Base-by-base conservation (phyloP, 2,329 filamentous ascomycete species). In the Lecanosticta acicola region DNA sequence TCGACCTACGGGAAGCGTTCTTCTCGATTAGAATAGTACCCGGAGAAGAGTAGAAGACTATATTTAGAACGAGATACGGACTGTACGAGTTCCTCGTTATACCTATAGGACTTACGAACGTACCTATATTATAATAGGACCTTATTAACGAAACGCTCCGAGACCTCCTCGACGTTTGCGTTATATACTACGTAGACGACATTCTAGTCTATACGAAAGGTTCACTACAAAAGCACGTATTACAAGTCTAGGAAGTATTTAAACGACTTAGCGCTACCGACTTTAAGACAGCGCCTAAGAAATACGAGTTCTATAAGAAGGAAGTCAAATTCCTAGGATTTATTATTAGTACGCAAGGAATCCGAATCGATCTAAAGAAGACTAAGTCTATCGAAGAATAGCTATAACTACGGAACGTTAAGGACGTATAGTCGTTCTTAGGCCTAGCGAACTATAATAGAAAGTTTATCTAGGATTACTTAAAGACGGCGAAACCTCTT, bases 271-370 rank as follows among this genome's bases (percentile, higher is more conserved):
- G 3, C 3, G 10, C 10, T 8, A 17, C 19, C 16, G 35, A 17
- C 13, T 37, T 37, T 37, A 11, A 19, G 16, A 37, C 19, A 17
- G 17, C 17, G 4, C 16, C 17, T 5, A 13, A 58, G 3, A 68
- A 68, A 52, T 65, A 48, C 49, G 37, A 60, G 37, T 67, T 66
- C 48, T 49, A 61, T 46, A 50, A 48, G 29, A 48, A 59, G 18
- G 32, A 56, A 48, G 50, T 61, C 24, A 46, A 60, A 17, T 68
- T 61, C 46, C 48, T 68, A 32, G 49, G 57, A 20, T 66, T 59
- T 49, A 59, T 59, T 39, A 60, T 67, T 26, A 41, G 37, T 14
- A 43, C 38, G 13, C 36, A 54, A 32, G 45, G 58, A 42, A 51
- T 68, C 14, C 21, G 37, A 16, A 62, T 66, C 37, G 44, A 64